These are phyloP conservation scores for Podaxis mareebaensis DNA, from an alignment of 768 basidiomycete genomes.

Conservation along the genomic window DNA sequence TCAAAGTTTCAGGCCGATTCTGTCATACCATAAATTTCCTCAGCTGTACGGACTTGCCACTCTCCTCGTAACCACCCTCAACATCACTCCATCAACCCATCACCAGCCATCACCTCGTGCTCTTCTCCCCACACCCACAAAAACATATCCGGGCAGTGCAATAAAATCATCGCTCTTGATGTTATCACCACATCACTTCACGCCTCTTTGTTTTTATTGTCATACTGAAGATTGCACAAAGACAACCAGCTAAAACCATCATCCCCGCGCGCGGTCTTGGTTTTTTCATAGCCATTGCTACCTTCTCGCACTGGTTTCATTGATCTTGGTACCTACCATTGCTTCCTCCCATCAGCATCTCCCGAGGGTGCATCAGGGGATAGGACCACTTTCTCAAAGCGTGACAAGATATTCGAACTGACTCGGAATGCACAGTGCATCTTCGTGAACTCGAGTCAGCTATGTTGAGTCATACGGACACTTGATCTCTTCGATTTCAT, in stretches of 20 bases:
- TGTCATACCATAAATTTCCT: background rate
- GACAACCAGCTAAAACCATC: too few relatives aligned
- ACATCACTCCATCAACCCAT: background rate
- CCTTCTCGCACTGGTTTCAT: background rate
- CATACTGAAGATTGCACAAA: too few relatives aligned
- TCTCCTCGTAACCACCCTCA: background rate
- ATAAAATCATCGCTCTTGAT: background rate
- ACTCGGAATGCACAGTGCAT: background rate
- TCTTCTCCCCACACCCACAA: background rate
- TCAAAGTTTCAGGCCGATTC: background rate
- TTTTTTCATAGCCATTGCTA: background rate
- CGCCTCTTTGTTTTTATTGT: background rate
- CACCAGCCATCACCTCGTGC: background rate
- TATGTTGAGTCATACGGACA: background rate
- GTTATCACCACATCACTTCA: background rate
- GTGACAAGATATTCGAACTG: slow-evolving; percentile 5
- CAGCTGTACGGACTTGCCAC: background rate
- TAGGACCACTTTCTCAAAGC: background rate
- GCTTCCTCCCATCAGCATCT: slow-evolving; percentile 6
- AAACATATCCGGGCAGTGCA: background rate
- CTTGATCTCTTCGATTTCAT: background rate
- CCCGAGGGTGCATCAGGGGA: background rate
- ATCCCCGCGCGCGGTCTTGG: background rate
- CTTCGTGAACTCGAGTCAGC: background rate
- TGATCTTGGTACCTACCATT: background rate